Evolutionary conservation across 2,329 filamentous ascomycete genomes (phyloP).

Genomic region (Lecanicillium sp.): DNA sequence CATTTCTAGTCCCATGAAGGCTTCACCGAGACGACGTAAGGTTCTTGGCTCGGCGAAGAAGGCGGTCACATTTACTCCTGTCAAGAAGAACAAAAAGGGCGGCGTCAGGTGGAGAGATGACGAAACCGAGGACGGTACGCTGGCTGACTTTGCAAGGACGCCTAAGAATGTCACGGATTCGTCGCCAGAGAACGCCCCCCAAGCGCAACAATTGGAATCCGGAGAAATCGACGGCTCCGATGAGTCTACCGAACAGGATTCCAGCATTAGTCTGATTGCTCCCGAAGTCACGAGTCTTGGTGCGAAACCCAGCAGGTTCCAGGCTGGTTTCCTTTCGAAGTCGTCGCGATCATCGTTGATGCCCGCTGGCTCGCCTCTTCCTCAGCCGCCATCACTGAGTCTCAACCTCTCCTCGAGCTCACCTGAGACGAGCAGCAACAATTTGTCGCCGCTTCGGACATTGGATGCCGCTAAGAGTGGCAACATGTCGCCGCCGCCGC

Average conservation of each 20-base stretch:
- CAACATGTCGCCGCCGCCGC: conserved; percentile 38
- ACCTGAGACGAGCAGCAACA: conserved; percentile 18
- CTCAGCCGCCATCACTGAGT: conserved; percentile 47
- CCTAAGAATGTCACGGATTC: conserved; percentile 58
- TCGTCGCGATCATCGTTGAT: conserved; percentile 30
- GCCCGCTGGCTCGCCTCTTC: conserved; percentile 52
- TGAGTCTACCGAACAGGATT: conserved; percentile 32
- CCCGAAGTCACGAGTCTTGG: conserved; percentile 28
- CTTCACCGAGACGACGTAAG: conserved; percentile 76
- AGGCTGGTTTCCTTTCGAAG: conserved; percentile 76
- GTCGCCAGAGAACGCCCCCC: conserved; percentile 46
- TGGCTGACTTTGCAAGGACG: conserved; percentile 89
- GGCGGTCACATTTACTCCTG: conserved; percentile 72
- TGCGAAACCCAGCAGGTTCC: conserved; percentile 68
- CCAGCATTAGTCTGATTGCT: conserved; percentile 52
- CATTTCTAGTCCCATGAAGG: conserved; percentile 52
- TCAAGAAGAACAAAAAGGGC: conserved; percentile 63
- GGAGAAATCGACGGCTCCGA: conserved; percentile 7
- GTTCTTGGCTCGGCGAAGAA: conserved; percentile 52
- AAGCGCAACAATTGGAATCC: conserved; percentile 21
- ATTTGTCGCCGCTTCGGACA: conserved; percentile 36
- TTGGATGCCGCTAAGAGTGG: conserved; percentile 43
- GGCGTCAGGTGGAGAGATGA: conserved; percentile 92
- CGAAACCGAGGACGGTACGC: conserved; percentile 68
- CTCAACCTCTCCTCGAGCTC: conserved; percentile 44